Base-by-base conservation (phyloP, 352 stramenopile genomes). In the Globisporangium polare region DNA sequence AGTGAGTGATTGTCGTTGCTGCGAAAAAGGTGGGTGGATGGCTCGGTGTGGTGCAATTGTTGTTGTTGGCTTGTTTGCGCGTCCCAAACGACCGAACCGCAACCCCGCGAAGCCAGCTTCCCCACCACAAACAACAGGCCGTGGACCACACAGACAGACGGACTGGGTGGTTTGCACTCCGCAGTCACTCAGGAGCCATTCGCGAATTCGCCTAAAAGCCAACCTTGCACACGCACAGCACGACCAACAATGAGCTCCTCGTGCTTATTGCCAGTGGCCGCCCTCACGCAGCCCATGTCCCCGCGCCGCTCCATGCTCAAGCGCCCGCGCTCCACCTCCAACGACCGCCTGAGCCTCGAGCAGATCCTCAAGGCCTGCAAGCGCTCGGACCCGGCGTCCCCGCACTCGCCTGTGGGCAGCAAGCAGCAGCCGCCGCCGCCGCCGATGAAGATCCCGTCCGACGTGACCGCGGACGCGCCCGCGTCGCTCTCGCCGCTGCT, bases 301-400 rank as follows among this genome's bases (percentile, higher is more conserved):
- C 55, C 57, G 2, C 62, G 53, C 49, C 73, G 71, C 39, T 6
- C 29, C 5, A 60, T 76, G 60, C 78, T 79, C 58, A 92, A 92
- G 71, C 78, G 83, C 46, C 60, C 77, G 22, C 83, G 82, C 62
- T 77, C 67, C 57, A 54, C 66, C 54, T 74, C 76, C 6, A 65
- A 60, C 55, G 80, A 90, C 50, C 69, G 78, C 49, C 67, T 86
- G 60, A 74, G 77, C 41, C 55, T 88, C 35, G 68, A 74, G 33
- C 70, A 69, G 50, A 72, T 80, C 68, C 65, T 84, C 56, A 92
- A 92, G 63, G 77, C 67, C 43, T 78, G 72, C 68, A 92, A 92
- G 68, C 75, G 74, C 22, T 73, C 74, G 35, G 59, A 66, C 20
- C 55, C 66, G 9, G 71, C 82, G 51, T 89, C 83, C 41, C 78